Evolutionary conservation across 2,329 filamentous ascomycete species (phyloP), one percentile per base, ranked within the genome.

Genomic region (Cladosporium sp.): DNA sequence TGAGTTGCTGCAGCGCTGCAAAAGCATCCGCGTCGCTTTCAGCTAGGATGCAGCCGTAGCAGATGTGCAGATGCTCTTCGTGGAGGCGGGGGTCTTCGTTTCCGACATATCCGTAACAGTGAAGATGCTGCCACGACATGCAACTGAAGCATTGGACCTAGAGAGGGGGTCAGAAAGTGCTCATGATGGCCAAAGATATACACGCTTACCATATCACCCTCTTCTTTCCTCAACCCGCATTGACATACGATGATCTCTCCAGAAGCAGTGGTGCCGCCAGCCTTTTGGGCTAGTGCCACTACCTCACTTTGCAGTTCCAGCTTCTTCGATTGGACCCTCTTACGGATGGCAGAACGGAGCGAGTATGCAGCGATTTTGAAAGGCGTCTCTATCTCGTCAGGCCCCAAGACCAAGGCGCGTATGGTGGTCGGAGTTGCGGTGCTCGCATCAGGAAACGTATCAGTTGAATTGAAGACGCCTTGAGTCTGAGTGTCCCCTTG

Each of bases 81-180:
- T 72, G 70, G 16, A 76, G 55, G 32, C 68, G 68, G 9, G 63
- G 59, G 56, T 76, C 73, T n/a, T 65, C 55, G 2, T 52, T 31
- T 16, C 57, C 63, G 8, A 60, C 59, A 56, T 72, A 77, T 4
- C 75, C 75, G 54, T 76, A 76, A 59, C 75, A 78, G 37, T 68
- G 59, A 22, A 70, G 50, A 62, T 78, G 75, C 56, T 78, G 75
- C 59, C 68, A 72, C 9, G 65, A 72, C 35, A 66, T 58, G 57
- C 75, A 78, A 54, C 70, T 74, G 10, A 58, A 53, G 56, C 75
- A 78, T 52, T 68, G 49, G n/a, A 75, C 59, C 74, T 76, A 38
- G 16, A 43, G 7, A 34, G 34, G 5, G 10, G 34, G 37, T 51
- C 22, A 54, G 51, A 10, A 52, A 52, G 16, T 54, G 44, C 54